Conservation (phyloP, 2,329 filamentous ascomycete genomes). For the Penicillium sp. region DNA sequence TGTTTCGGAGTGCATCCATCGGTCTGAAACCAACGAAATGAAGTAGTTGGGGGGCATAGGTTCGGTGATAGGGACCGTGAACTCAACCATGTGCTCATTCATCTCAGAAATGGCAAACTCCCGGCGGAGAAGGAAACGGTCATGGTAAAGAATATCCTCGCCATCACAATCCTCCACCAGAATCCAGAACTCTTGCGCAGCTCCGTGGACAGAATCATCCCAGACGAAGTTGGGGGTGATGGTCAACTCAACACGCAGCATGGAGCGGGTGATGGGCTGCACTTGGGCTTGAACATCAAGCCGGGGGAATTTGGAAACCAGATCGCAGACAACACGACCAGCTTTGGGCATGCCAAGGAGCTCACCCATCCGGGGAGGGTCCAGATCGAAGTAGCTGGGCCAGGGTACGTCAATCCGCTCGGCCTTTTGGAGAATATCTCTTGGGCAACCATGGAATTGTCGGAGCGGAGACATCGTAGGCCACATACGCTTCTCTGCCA, state of each 20-base stretch:
- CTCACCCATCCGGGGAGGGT: constrained; percentile 93
- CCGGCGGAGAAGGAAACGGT: constrained; percentile 84
- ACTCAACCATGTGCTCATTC: constrained; percentile 92
- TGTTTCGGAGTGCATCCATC: constrained; percentile 98
- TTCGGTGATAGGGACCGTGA: constrained; percentile 92
- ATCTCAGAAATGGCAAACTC: constrained; percentile 80
- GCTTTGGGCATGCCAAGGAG: constrained; percentile 84
- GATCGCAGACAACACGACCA: constrained; percentile 73
- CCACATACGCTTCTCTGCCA: constrained; percentile 99
- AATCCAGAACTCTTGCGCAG: constrained; percentile 92
- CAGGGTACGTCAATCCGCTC: constrained; percentile 93
- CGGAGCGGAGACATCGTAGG: constrained; percentile 94
- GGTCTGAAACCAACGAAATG: constrained; percentile 85
- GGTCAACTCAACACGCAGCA: constrained; percentile 82
- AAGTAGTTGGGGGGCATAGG: constrained; percentile 99
- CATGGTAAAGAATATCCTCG: constrained; percentile 90
- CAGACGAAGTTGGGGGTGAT: constrained; percentile 94
- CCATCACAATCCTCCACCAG: constrained; percentile 96
- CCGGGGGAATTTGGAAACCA: constrained; percentile 88
- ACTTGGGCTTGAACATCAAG: constrained; percentile 90
- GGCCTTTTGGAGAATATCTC: constrained; percentile 83
- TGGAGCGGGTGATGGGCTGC: constrained; percentile 87
- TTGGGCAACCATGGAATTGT: constrained; percentile 76
- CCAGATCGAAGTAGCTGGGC: constrained; percentile 90
- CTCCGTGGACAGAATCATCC: constrained; percentile 84